Evolutionary conservation across 768 basidiomycete species (phyloP), one percentile per base, ranked within the genome.

Genomic region (Kwoniella botswanensis): DNA sequence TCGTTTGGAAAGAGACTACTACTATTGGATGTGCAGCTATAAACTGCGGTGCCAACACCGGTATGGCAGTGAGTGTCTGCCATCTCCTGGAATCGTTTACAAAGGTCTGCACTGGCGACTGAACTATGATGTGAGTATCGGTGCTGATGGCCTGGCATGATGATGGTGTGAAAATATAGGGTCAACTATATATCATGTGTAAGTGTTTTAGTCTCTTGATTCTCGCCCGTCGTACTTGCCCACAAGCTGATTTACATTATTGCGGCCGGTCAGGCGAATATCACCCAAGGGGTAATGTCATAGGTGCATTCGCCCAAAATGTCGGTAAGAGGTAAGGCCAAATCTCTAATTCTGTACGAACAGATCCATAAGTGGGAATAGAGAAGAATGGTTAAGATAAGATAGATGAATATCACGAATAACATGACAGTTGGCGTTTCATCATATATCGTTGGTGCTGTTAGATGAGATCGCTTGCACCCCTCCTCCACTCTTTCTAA

Each of bases 1-100:
- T 74, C 22, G 75, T 80, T 15, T 79, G 81, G 81, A 68, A 76
- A 62, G 60, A 35, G 3, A 82, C 77, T 21, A 76, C 64, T 6
- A 22, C 74, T 41, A 22, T 80, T 35, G 79, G 81, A 11, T 82
- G 81, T 57, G 79, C 77, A 1, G 26, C 63, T 26, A 59, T 62
- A 24, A 41, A 54, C 7, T 71, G 70, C 42, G 63, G 74, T 1
- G 68, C 68, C 4, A 71, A 72, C 12, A 76, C 73, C 15, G 70
- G 64, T 22, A 43, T 67, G 53, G 24, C 55, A 2, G 64, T 41
- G 43, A 18, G 18, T 62, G 44, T 46, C 44, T 46, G 13, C 44
- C 18, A 4, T 12, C 18, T 46, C 13, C 44, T 46, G 29, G 29
- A 29, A 29, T 29, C 29, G 5, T 29, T 3, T 29, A 29, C 29